These are phyloP conservation scores for Podospora fimiseda DNA, from an alignment of 495 filamentous ascomycete species.

Conservation along the genomic window DNA sequence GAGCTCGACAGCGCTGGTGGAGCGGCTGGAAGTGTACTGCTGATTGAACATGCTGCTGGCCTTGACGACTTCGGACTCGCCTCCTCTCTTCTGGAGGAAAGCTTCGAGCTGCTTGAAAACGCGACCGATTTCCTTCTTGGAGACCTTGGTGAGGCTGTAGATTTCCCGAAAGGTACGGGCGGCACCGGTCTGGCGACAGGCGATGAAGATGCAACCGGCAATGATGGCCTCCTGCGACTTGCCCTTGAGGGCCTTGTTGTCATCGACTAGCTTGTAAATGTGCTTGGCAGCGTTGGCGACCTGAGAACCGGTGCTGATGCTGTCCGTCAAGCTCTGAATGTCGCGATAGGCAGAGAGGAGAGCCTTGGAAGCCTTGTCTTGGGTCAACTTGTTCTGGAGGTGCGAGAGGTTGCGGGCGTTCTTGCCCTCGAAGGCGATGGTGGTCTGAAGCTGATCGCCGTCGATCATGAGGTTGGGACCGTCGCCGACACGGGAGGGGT, in stretches of 20 bases:
- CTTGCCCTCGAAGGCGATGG: slow-evolving; percentile 75
- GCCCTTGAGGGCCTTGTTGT: slow-evolving; percentile 87
- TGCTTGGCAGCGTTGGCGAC: slow-evolving; percentile 85
- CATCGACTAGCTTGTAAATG: slow-evolving; percentile 87
- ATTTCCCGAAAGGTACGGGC: slow-evolving; percentile 91
- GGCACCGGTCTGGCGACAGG: slow-evolving; percentile 81
- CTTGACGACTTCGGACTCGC: slow-evolving; percentile 30
- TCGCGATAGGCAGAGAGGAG: slow-evolving; percentile 80
- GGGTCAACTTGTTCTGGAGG: slow-evolving; percentile 79
- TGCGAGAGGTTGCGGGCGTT: slow-evolving; percentile 70
- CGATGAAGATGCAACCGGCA: slow-evolving; percentile 94
- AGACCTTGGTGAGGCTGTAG: slow-evolving; percentile 82
- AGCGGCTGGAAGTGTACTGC: slow-evolving; percentile 64
- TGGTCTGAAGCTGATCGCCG: slow-evolving; percentile 86
- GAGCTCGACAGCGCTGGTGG: slow-evolving; percentile 77
- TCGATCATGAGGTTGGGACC: slow-evolving; percentile 79
- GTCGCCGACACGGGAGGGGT: slow-evolving; percentile 96
- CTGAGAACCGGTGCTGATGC: slow-evolving; percentile 69
- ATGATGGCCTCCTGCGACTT: slow-evolving; percentile 92
- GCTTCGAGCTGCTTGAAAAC: slow-evolving; percentile 90
- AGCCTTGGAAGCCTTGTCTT: slow-evolving; percentile 72
- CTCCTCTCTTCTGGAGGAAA: slow-evolving; percentile 59
- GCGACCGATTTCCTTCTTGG: slow-evolving; percentile 93
- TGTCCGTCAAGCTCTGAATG: slow-evolving; percentile 82
- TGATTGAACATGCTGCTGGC: slow-evolving; percentile 34